Conservation (phyloP, 345 rosid genomes). For the Pseudoturritis turrita region DNA sequence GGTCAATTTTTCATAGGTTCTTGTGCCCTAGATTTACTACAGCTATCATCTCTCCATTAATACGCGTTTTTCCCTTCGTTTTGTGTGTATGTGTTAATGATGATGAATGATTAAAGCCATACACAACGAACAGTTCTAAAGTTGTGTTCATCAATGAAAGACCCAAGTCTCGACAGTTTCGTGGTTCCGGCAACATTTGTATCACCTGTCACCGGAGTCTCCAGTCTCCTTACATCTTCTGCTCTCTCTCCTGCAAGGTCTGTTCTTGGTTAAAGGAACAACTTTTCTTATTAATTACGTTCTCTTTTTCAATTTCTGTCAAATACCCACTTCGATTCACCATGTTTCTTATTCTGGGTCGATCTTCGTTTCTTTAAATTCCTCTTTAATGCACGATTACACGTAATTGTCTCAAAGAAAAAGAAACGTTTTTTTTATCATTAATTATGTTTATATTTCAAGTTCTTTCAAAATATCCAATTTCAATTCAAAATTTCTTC, state of each 20-base stretch:
- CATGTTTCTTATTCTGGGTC: not conserved
- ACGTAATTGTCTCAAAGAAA: not conserved
- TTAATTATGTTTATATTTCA: not conserved
- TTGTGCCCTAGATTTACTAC: slow-evolving; percentile 14
- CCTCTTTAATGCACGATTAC: not conserved
- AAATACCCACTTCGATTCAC: not conserved
- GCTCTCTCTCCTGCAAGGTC: slow-evolving; percentile 94
- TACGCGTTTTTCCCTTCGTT: not conserved
- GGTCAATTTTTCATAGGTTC: not conserved
- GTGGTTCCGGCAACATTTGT: slow-evolving; percentile 68
- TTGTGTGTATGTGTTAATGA: not conserved
- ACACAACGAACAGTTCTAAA: slow-evolving; percentile 74
- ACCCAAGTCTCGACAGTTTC: slow-evolving; percentile 58
- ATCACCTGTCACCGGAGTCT: slow-evolving; percentile 64
- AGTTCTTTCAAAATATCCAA: not conserved
- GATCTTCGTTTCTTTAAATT: not conserved
- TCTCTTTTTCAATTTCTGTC: not conserved
- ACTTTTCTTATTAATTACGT: not conserved
- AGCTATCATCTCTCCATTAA: not conserved
- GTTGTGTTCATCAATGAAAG: slow-evolving; percentile 82
- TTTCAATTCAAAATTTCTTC: not conserved
- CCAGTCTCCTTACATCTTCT: slow-evolving; percentile 64
- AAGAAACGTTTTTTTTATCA: not conserved
- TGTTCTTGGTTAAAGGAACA: not conserved
- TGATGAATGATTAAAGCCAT: slow-evolving; percentile 46